A percentile compares a stretch with the other conserved stretches of the same genome.
phyloP scores from a whole-genome alignment of 305 asterid species.

The Ilex paraguariensis region DNA sequence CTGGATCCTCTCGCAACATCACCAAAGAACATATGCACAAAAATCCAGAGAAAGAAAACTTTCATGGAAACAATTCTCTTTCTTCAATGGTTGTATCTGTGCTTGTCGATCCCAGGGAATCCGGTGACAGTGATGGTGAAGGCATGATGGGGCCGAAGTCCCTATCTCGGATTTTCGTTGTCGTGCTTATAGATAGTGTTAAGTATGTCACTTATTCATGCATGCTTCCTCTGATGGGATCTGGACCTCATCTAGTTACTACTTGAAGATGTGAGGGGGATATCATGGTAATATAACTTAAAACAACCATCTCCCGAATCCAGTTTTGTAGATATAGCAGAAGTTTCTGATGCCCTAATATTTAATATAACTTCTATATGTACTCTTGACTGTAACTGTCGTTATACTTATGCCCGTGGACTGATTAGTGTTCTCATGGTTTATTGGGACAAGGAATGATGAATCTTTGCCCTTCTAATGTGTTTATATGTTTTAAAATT shows the following conservation, averaged over 20 bases:
- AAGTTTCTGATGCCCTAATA: no score
- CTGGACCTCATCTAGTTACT: constrained; percentile 55
- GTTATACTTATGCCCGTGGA: no score
- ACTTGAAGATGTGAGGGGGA: constrained; percentile 26
- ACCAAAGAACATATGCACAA: constrained; percentile 40
- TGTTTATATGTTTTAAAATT: no score
- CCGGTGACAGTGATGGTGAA: constrained; percentile 66
- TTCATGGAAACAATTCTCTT: constrained; percentile 35
- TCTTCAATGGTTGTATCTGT: constrained; percentile 96
- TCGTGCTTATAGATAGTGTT: constrained; percentile 81
- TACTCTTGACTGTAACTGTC: no score
- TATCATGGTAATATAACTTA: no score
- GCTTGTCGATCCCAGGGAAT: constrained; percentile 95
- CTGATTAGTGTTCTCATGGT: no score
- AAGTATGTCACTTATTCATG: constrained; percentile 95
- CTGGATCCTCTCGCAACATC: constrained; percentile 49
- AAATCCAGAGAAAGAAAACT: constrained; percentile 38
- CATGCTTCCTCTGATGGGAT: constrained; percentile 84
- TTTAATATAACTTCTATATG: no score
- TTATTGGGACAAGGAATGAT: no score
- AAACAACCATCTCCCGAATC: no score
- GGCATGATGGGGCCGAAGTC: constrained; percentile 82
- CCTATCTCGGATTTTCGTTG: constrained; percentile 77
- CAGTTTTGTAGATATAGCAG: no score
- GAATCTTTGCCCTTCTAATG: no score